Percentiles rank a stretch among this genome's conserved stretches.
These are phyloP conservation scores for Trichosporon faecale DNA, from an alignment of 1,284 basidiomycete species.

Conservation along the genomic window DNA sequence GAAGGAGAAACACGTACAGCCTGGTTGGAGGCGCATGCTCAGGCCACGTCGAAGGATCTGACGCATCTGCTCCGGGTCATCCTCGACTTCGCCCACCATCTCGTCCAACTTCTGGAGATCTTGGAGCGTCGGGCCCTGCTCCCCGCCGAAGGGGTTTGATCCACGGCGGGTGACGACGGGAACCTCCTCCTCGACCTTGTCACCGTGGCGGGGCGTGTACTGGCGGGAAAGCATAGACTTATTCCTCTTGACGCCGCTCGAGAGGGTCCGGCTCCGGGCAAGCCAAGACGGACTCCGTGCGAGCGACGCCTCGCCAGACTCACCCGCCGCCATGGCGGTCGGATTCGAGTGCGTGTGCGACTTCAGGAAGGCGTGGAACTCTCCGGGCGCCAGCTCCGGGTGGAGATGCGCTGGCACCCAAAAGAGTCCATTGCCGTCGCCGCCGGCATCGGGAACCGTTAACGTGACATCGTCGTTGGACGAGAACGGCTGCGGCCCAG, in stretches of 20 bases:
- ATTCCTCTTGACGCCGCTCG: slow-evolving; percentile 65
- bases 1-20: slow-evolving; percentile 33
- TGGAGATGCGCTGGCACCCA: slow-evolving; percentile 97
- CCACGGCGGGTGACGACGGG: slow-evolving; percentile 64
- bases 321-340: slow-evolving; percentile 32
- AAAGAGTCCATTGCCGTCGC: slow-evolving; percentile 61
- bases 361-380: slow-evolving; percentile 91
- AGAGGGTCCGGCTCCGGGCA: slow-evolving; percentile 44
- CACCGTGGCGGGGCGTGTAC: slow-evolving; percentile 71
- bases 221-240: slow-evolving; percentile 86
- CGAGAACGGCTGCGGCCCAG: slow-evolving; percentile 26
- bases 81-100: slow-evolving; percentile 81
- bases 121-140: slow-evolving; percentile 77
- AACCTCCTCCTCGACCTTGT: slow-evolving; percentile 64
- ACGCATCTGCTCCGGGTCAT: slow-evolving; percentile 79
- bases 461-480: slow-evolving; percentile 49
- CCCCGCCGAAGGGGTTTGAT: slow-evolving; percentile 60
- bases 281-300: slow-evolving; percentile 41
- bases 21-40: slow-evolving; percentile 78
- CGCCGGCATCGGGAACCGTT: slow-evolving; percentile 33
- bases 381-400: slow-evolving; percentile 93
- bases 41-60: slow-evolving; percentile 80
- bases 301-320: slow-evolving; percentile 31
- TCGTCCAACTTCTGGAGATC: slow-evolving; percentile 91
- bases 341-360: slow-evolving; percentile 70